Evolutionary conservation across 106 monocot genomes (phyloP), one percentile per base, ranked within the genome.

Genomic region (Triglochin maritima): DNA sequence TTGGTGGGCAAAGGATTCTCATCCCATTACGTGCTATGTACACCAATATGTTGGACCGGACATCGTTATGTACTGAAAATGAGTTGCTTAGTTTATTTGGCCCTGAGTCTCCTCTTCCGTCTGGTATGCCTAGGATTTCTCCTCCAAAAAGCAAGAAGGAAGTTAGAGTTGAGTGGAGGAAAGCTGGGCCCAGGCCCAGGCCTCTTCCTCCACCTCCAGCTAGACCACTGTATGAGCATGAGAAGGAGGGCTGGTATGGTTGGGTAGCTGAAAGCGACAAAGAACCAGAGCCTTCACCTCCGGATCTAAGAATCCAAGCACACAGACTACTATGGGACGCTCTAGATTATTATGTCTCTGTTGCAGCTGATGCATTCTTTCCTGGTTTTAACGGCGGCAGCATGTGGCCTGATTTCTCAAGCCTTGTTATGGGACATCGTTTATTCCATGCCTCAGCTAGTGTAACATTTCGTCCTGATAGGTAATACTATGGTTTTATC

Each of bases 201-300:
- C 84, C 84, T 48, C 87, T 94, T 70, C 89, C 94, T 59, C 89
- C 94, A 43, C 89, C 94, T 70, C 94, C 89, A 54, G 71, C 82
- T 2, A 82, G 94, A 56, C 87, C 86, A 9, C 81, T 83, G 55
- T 85, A 89, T 72, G 71, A 66, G 17, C 84, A 89, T 64, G 94
- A 94, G 79, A 89, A 89, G 60, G 82, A 82, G 74, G 87, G 89
- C 46, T 94, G 94, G 94, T 89, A 89, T 85, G 94, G 87, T 16
- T 94, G 89, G 89, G 74, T 89, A 49, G 71, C 69, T 6, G 87
- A 79, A 62, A 71, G 60, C 56, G 87, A 79, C 10, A 81, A 14
- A 57, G 94, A 89, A 60, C 89, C 94, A 11, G 78, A 79, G 16
- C 77, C 84, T 60, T 80, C 81, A 5, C 77, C 65, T 14, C 47